Conservation (phyloP, 495 filamentous ascomycete species). For the Platismatia glauca region DNA sequence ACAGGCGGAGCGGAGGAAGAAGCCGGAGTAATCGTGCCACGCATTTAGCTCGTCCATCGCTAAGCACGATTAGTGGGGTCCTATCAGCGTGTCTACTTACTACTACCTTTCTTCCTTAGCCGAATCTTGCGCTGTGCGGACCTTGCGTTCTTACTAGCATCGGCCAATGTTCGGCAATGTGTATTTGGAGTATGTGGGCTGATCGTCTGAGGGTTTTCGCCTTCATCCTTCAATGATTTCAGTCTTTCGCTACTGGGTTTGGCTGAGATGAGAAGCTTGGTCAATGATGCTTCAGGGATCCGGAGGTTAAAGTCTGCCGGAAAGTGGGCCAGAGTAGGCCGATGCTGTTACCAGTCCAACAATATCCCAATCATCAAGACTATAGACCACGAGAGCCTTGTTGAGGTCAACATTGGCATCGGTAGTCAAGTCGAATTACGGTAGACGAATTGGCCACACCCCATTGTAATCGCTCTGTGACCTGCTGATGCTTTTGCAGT, state of each 20-base stretch:
- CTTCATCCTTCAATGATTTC: too few relatives aligned
- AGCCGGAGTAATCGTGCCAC: too few relatives aligned
- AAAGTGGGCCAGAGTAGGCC: not conserved
- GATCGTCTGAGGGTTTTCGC: too few relatives aligned
- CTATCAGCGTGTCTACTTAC: too few relatives aligned
- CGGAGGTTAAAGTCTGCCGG: not conserved
- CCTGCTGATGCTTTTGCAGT: conserved; percentile 6
- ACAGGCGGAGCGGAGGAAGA: too few relatives aligned
- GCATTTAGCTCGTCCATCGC: too few relatives aligned
- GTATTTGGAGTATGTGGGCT: too few relatives aligned
- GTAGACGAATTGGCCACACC: not conserved
- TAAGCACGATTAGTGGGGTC: too few relatives aligned
- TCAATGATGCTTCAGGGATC: not conserved
- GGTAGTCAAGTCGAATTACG: not conserved
- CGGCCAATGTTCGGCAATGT: not conserved
- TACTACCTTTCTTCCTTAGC: too few relatives aligned
- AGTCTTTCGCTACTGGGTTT: too few relatives aligned
- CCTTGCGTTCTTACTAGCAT: too few relatives aligned
- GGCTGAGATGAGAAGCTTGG: not conserved
- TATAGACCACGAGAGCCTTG: not conserved
- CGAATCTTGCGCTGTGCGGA: too few relatives aligned
- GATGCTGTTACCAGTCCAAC: not conserved
- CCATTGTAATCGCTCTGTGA: not conserved
- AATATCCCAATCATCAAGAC: not conserved
- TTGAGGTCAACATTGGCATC: not conserved